Evolutionary conservation across 2,329 filamentous ascomycete genomes (phyloP).

Genomic region (Colletotrichum sp.): DNA sequence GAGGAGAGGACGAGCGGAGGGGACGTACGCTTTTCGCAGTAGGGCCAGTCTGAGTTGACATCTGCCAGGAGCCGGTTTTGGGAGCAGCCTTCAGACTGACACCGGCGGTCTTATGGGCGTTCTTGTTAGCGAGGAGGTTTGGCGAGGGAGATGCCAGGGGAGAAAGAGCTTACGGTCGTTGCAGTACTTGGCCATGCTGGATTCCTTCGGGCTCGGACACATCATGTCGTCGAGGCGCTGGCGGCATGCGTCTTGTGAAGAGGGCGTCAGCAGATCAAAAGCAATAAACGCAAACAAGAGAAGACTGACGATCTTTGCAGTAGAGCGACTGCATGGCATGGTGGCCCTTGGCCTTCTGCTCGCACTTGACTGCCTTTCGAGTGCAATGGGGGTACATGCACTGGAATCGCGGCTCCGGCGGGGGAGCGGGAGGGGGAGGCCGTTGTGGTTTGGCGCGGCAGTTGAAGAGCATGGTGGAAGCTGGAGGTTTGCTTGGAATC

Average conservation of each 20-base stretch:
- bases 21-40: slow-evolving; percentile 20
- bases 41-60: slow-evolving; percentile 12
- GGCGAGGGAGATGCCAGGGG: not conserved
- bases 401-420: not conserved
- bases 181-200: slow-evolving; percentile 16
- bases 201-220: slow-evolving; percentile 18
- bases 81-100: slow-evolving; percentile 15
- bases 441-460: slow-evolving; percentile 6
- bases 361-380: slow-evolving; percentile 15
- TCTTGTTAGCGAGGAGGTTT: not conserved
- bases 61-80: slow-evolving; percentile 10
- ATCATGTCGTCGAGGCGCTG: slow-evolving; percentile 19
- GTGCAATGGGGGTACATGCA: slow-evolving; percentile 14
- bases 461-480: slow-evolving; percentile 19
- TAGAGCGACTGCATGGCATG: slow-evolving; percentile 6
- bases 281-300: not conserved
- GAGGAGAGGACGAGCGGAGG: not conserved
- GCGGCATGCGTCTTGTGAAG: slow-evolving; percentile 18
- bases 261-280: not conserved
- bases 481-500: not conserved
- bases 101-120: slow-evolving; percentile 5
- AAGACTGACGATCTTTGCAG: slow-evolving; percentile 20
- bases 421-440: not conserved
- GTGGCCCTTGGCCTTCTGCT: not conserved
- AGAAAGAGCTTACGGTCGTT: slow-evolving; percentile 15